These are phyloP conservation scores for Cystobasidiaceae sp. DNA, from an alignment of 1,284 basidiomycete species.

Conservation along the genomic window DNA sequence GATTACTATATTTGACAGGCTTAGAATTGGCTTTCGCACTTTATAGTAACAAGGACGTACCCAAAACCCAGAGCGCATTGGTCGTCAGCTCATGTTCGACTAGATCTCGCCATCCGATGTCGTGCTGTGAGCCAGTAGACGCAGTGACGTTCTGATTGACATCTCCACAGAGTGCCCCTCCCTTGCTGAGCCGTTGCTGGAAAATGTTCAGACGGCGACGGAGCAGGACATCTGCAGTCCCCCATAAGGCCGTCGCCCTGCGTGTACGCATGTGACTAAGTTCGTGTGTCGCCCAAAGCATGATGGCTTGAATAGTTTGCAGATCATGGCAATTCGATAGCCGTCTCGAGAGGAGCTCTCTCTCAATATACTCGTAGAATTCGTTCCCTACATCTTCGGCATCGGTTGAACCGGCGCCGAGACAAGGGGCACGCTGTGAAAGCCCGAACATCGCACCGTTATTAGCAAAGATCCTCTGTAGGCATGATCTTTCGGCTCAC, in stretches of 20 bases:
- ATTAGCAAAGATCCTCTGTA: neutral
- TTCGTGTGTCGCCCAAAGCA: conserved; percentile 30
- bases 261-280: conserved; percentile 22
- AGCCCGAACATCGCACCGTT: neutral
- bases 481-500: neutral
- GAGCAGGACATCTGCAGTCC: conserved; percentile 14
- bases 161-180: neutral
- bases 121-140: neutral
- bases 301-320: conserved; percentile 18
- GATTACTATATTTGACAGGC: too few relatives aligned
- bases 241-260: conserved; percentile 5
- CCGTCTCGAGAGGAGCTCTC: neutral
- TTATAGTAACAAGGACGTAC: neutral
- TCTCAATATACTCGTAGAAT: conserved; percentile 18
- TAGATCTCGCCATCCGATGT: conserved; percentile 12
- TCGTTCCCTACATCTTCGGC: conserved; percentile 22
- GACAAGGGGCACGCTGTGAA: conserved; percentile 18
- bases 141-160: neutral
- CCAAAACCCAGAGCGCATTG: conserved; percentile 20
- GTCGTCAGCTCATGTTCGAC: conserved; percentile 26
- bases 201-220: conserved; percentile 1
- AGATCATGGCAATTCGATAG: neutral
- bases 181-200: neutral
- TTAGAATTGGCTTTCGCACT: neutral
- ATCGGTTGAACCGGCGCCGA: conserved; percentile 2